Evolutionary conservation across 495 filamentous ascomycete genomes (phyloP), one percentile per base, ranked within the genome.

Genomic region (Neurospora sp.): DNA sequence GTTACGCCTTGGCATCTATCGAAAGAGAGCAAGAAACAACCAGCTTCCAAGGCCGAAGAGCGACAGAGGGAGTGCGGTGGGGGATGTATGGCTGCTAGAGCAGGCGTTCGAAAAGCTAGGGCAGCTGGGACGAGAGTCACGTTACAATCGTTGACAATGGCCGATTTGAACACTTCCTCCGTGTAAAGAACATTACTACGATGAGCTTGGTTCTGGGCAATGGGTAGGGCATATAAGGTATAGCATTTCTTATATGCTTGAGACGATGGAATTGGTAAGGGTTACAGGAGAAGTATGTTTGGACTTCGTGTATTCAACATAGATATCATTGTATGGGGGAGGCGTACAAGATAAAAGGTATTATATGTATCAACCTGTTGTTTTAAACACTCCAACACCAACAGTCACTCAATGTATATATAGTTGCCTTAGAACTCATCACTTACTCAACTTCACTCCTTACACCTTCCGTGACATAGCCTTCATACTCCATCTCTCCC

Each of bases 1-100:
- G 72, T 20, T 14, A 44, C 69, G 45, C 44, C 45, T 39, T 69
- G 72, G 69, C 65, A 69, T 65, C 31, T 39, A 31, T 70, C n/a
- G 31, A 37, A 44, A 65, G 27, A 65, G 27, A 65, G 53, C 53
- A 65, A 31, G 53, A 65, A 35, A 65, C 10, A 35, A 37, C 1
- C 27, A 65, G 53, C 3, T 65, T 35, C 27, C 27, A 18, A 18
- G 53, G 53, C 12, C 27, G 27, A 65, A 37, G 14, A 8, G 22
- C 53, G 27, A 16, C 22, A 65, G 53, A 6, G 53, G 53, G 53
- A 65, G 27, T 14, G 53, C 4, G 53, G 53, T 18, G 27, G 6
- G 1, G 53, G 27, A 4, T 65, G 53, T 65, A 65, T 65, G 53
- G 53, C 53, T 8, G 53, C 53, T 3, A 65, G 53, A 18, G 27